phyloP scores from a whole-genome alignment of 257 asterid genomes.

The Cruciata laevipes region DNA sequence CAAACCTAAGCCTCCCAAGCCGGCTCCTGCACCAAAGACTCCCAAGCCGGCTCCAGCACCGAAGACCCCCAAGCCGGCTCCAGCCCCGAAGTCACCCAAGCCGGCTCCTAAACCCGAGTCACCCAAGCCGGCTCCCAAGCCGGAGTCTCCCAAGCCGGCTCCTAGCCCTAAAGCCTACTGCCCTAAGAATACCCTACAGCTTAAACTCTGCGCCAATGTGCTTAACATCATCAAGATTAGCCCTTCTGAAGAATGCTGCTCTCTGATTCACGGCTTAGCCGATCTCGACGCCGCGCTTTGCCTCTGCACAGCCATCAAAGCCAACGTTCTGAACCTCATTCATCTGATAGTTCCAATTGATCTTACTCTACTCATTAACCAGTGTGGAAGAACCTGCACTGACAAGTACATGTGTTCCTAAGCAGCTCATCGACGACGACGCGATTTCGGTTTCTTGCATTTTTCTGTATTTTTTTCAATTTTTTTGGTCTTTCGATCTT shows the following conservation, averaged over 20 bases:
- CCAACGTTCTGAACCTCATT: background rate
- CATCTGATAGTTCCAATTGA: background rate
- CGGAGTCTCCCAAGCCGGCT: background rate
- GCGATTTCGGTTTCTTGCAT: too few species aligned
- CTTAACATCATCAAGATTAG: slow-evolving; percentile 24
- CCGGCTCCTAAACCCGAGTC: background rate
- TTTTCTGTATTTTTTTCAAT: background rate
- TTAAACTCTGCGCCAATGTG: slow-evolving; percentile 50
- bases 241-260: slow-evolving; percentile 35
- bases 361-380: background rate
- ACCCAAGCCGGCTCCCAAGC: background rate
- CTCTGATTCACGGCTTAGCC: background rate
- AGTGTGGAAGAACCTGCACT: background rate
- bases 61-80: background rate
- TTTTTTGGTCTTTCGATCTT: background rate
- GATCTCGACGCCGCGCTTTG: background rate
- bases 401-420: background rate
- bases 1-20: slow-evolving; percentile 21
- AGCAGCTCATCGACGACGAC: background rate
- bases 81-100: slow-evolving; percentile 17
- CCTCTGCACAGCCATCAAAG: slow-evolving; percentile 1
- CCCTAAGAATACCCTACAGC: slow-evolving; percentile 49
- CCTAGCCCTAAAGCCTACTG: slow-evolving; percentile 17
- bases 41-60: background rate
- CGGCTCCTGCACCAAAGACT: slow-evolving; percentile 18